These are phyloP conservation scores for Aspergillus cristatus DNA, from an alignment of 495 filamentous ascomycete genomes.

Conservation along the genomic window DNA sequence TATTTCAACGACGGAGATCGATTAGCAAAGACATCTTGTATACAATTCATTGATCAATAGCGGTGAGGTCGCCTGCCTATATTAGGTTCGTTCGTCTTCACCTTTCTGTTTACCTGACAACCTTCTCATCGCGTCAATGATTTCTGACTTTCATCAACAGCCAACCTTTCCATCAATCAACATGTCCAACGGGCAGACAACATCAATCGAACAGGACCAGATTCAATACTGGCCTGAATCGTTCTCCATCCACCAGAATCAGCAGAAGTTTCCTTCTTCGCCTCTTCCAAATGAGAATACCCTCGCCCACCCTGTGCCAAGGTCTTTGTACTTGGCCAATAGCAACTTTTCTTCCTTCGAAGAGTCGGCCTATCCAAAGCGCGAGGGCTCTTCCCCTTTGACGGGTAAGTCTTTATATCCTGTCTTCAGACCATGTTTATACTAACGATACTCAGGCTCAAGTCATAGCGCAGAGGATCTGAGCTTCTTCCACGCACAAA, in stretches of 20 bases:
- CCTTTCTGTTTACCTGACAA: no score
- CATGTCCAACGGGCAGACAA: no score
- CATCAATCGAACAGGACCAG: not conserved
- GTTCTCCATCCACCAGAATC: not conserved
- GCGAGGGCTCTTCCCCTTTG: not conserved
- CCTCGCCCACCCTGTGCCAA: slow-evolving; percentile 8
- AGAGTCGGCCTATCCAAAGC: not conserved
- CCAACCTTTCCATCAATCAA: no score
- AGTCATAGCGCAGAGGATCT: slow-evolving; percentile 1
- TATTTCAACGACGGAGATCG: no score
- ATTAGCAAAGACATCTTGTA: no score
- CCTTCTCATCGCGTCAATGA: no score
- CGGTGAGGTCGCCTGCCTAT: no score
- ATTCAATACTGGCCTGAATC: slow-evolving; percentile 3
- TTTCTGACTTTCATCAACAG: no score
- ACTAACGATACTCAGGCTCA: slow-evolving; percentile 3
- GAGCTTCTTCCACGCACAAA: not conserved
- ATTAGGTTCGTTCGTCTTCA: no score
- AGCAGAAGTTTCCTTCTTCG: no score
- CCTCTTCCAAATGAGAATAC: not conserved
- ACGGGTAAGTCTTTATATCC: not conserved
- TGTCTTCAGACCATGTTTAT: no score
- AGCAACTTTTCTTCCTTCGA: slow-evolving; percentile 5
- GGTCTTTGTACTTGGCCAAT: slow-evolving; percentile 2
- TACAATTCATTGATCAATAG: no score